phyloP scores from a whole-genome alignment of 2,329 filamentous ascomycete genomes.

The Colletotrichum orbiculare region DNA sequence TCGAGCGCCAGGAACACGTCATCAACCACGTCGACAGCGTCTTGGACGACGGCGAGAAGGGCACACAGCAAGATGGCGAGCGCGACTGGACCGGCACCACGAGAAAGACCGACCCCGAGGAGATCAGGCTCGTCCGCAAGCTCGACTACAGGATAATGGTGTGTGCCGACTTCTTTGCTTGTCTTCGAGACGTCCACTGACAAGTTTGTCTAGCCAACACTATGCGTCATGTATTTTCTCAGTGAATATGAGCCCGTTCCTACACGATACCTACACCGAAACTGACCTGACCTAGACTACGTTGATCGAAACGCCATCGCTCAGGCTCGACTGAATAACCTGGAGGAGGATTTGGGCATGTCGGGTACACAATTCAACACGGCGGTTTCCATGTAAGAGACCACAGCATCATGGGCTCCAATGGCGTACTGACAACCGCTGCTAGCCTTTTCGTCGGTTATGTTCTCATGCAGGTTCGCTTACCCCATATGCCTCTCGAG shows the following conservation, averaged over 20 bases:
- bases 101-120: constrained; percentile 52
- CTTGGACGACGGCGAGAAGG: constrained; percentile 29
- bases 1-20: constrained; percentile 27
- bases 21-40: constrained; percentile 31
- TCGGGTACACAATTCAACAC: constrained; percentile 50
- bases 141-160: constrained; percentile 56
- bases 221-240: constrained; percentile 58
- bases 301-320: constrained; percentile 60
- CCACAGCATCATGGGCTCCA: accelerated
- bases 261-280: not conserved
- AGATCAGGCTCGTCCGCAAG: constrained; percentile 54
- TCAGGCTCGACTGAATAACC: constrained; percentile 52
- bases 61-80: constrained; percentile 38
- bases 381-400: constrained; percentile 50
- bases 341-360: constrained; percentile 57
- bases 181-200: not conserved
- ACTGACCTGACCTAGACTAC: constrained; percentile 41
- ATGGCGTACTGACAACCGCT: not conserved
- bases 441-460: constrained; percentile 50
- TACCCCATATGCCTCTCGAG: too few species aligned
- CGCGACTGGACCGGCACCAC: constrained; percentile 52
- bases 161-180: constrained; percentile 11
- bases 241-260: constrained; percentile 39
- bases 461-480: constrained; percentile 52
- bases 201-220: constrained; percentile 42